phyloP scores from a whole-genome alignment of 2,329 filamentous ascomycete species.

The Ascocoryne sarcoides region DNA sequence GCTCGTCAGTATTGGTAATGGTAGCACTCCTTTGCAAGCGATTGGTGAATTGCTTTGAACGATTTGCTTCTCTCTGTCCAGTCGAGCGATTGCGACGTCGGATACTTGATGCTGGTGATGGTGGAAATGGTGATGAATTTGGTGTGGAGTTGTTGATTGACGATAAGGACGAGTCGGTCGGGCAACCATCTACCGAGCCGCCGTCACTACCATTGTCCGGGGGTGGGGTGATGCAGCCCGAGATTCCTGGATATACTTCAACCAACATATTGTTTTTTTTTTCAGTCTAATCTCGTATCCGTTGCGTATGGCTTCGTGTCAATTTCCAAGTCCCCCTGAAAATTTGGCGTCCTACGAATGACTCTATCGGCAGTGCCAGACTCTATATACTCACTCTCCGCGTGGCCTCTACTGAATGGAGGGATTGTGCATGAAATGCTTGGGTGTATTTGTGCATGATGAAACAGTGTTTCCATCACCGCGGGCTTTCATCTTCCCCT shows the following conservation, averaged over 20 bases:
- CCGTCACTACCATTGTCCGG: background rate
- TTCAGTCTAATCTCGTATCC: too few relatives aligned
- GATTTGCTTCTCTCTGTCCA: slow-evolving; percentile 18
- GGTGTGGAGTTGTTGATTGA: slow-evolving; percentile 14
- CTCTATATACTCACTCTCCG: slow-evolving; percentile 9
- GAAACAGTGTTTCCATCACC: slow-evolving; percentile 14
- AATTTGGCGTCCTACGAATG: too few relatives aligned
- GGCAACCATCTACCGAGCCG: slow-evolving; percentile 7
- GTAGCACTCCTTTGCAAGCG: slow-evolving; percentile 21
- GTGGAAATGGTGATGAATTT: slow-evolving; percentile 8
- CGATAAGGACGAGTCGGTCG: slow-evolving; percentile 2
- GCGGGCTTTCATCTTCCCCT: slow-evolving; percentile 10
- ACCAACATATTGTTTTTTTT: too few relatives aligned
- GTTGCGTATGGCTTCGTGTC: too few relatives aligned
- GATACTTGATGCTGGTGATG: slow-evolving; percentile 15
- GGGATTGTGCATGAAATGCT: slow-evolving; percentile 7
- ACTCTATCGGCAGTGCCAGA: background rate
- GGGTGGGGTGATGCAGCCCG: background rate
- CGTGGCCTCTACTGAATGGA: background rate
- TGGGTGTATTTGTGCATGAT: slow-evolving; percentile 13
- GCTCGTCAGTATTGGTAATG: slow-evolving; percentile 6
- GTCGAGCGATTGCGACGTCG: slow-evolving; percentile 21
- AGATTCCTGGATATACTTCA: background rate
- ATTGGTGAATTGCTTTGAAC: slow-evolving; percentile 21
- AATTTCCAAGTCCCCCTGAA: slow-evolving; percentile 1